These are phyloP conservation scores for Luffa aegyptiaca DNA, from an alignment of 306 rosid genomes.

Conservation along the genomic window DNA sequence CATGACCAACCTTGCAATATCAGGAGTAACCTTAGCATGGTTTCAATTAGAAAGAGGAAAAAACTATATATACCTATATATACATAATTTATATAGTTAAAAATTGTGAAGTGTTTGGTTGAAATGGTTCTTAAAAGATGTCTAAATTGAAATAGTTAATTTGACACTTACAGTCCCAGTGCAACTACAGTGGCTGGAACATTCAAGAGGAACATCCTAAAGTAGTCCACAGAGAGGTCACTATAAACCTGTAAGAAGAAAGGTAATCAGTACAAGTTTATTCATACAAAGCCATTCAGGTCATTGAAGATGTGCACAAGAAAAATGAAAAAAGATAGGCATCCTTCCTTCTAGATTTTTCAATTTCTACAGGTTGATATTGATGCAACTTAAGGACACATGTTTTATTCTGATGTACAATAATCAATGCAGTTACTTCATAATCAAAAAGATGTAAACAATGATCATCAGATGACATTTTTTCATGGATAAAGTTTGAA, in stretches of 20 bases:
- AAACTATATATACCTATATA: too few relatives aligned
- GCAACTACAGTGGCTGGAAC: slow-evolving; percentile 88
- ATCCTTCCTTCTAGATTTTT: neutral
- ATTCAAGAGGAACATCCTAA: slow-evolving; percentile 78
- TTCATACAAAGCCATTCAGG: neutral
- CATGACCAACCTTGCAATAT: neutral
- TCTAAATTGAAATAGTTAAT: neutral
- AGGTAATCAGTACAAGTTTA: slow-evolving; percentile 11
- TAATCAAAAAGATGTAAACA: too few relatives aligned
- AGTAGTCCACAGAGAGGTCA: slow-evolving; percentile 76
- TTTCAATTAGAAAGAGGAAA: neutral
- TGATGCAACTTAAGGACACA: neutral
- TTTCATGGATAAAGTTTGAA: too few relatives aligned
- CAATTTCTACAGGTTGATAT: neutral
- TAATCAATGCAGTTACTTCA: neutral
- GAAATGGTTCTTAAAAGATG: neutral
- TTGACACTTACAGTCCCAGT: slow-evolving; percentile 61
- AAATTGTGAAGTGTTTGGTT: neutral
- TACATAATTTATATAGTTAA: too few relatives aligned
- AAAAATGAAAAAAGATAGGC: neutral
- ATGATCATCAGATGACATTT: too few relatives aligned
- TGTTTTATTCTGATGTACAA: neutral
- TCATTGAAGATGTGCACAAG: neutral
- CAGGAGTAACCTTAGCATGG: neutral
- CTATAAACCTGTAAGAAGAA: slow-evolving; percentile 66